A percentile compares a stretch with the other conserved stretches of the same genome.
Conservation (phyloP, 2,329 filamentous ascomycete genomes). For the Fragosphaeria purpurea region DNA sequence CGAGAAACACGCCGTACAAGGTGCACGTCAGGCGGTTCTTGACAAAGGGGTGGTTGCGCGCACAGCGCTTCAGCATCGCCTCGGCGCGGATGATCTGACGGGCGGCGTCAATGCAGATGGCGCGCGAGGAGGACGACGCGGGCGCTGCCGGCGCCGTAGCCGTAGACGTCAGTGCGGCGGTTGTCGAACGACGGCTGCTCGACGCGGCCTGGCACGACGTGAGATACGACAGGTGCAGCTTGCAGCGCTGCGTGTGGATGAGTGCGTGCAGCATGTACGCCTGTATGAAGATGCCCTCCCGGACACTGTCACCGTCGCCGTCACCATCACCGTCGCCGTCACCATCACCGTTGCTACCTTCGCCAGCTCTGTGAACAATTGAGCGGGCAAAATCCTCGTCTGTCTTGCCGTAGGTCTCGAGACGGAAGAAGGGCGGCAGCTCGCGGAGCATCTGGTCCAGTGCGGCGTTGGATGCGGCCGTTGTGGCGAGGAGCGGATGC, state of each 20-base stretch:
- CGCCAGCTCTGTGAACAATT: no score
- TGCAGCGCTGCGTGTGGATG: conserved; percentile 27
- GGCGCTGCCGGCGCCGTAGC: neutral
- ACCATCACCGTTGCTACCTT: neutral
- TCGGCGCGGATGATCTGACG: conserved; percentile 6
- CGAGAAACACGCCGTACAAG: conserved; percentile 5
- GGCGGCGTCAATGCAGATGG: conserved; percentile 3
- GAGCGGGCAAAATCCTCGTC: no score
- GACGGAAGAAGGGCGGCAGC: conserved; percentile 26
- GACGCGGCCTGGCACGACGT: neutral
- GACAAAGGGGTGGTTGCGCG: neutral
- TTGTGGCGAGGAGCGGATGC: conserved; percentile 9
- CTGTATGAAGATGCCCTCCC: conserved; percentile 24
- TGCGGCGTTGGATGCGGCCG: conserved; percentile 9
- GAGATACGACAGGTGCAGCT: conserved; percentile 29
- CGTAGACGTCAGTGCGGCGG: no score
- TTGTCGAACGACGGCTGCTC: no score
- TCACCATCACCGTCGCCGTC: no score
- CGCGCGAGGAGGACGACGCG: neutral
- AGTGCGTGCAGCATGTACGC: conserved; percentile 27
- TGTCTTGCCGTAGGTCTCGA: conserved; percentile 16
- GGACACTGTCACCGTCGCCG: conserved; percentile 14
- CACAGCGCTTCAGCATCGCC: neutral
- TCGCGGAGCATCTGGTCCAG: conserved; percentile 21
- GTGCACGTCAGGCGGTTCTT: conserved; percentile 3